Evolutionary conservation across 2,329 filamentous ascomycete species (phyloP), one percentile per base, ranked within the genome.

Genomic region (Trichoderma cornu-damae): DNA sequence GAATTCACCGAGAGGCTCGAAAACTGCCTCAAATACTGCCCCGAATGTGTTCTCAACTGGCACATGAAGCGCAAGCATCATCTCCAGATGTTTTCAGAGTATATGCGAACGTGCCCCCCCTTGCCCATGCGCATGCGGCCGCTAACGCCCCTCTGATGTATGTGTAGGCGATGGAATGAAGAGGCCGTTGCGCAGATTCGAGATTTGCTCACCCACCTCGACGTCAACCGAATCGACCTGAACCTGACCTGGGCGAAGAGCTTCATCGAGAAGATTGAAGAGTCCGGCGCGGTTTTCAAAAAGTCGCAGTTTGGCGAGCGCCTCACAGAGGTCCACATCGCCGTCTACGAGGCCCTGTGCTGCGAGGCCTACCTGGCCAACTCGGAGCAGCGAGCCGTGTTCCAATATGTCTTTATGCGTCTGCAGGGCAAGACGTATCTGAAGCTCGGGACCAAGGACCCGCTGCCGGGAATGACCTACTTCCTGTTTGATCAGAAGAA

Each of bases 291-390:
- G 2, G 67, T 68, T 2, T 81, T 81, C 68, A 76, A 74, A 46
- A 76, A 77, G 38, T 66, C 72, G 0, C 74, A 75, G 52, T 72
- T 82, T 35, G 76, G 75, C 11, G 72, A 74, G 18, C 69, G 78
- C 6, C 73, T 81, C 26, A 74, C 80, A 1, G 75, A 82, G 26
- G 84, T 89, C 6, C 81, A 95, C 50, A 82, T 94, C 59, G 87
- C 90, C 9, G 82, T 97, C 28, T 96, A 95, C 65, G 93, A 97
- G 70, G 87, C 88, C 0, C 75, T 97, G 51, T 96, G 91, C 69
- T 96, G 88, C 70, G 84, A 91, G 63, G 80, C 87, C 1, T 90
- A 95, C 68, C 77, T 96, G 60, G 79, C 73, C 43, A 64, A 76
- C n/a, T 75, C 79, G 1, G 76, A 78, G 3, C 77, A 78, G 61